A percentile compares a stretch with the other conserved stretches of the same genome.
Conservation (phyloP, 345 rosid genomes). For the Camelina hispida region DNA sequence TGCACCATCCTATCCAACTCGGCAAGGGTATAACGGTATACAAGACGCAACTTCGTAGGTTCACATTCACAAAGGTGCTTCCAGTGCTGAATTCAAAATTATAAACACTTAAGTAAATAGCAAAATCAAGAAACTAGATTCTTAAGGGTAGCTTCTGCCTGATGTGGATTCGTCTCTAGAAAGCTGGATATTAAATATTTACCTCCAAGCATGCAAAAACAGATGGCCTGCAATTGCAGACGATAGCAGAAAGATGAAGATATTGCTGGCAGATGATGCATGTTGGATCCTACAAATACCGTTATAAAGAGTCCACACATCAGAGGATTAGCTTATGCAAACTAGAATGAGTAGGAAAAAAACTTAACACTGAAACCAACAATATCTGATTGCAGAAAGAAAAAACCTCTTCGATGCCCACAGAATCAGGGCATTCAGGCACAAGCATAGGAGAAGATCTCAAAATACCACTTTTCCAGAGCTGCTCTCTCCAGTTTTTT, state of each 20-base stretch:
- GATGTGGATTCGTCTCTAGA: background rate
- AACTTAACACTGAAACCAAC: constrained; percentile 28
- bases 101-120: constrained; percentile 10
- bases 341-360: constrained; percentile 5
- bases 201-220: constrained; percentile 92
- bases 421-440: constrained; percentile 72
- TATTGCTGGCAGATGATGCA: constrained; percentile 91
- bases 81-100: constrained; percentile 75
- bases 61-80: constrained; percentile 90
- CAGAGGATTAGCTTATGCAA: constrained; percentile 28
- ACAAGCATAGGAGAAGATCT: constrained; percentile 79
- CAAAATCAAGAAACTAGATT: constrained; percentile 27
- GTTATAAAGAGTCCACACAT: constrained; percentile 30
- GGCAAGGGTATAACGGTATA: constrained; percentile 79
- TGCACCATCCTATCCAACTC: constrained; percentile 66
- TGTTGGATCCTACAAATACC: constrained; percentile 72
- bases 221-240: constrained; percentile 81
- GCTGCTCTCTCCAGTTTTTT: constrained; percentile 74
- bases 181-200: constrained; percentile 32
- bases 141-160: constrained; percentile 8
- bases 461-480: constrained; percentile 81
- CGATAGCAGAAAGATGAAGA: constrained; percentile 86
- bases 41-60: constrained; percentile 63
- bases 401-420: constrained; percentile 88
- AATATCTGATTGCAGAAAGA: constrained; percentile 40